Percentiles rank a stretch among this genome's conserved stretches.
Evolutionary conservation across 345 rosid species (phyloP).

Genomic region (Hibiscus syriacus): DNA sequence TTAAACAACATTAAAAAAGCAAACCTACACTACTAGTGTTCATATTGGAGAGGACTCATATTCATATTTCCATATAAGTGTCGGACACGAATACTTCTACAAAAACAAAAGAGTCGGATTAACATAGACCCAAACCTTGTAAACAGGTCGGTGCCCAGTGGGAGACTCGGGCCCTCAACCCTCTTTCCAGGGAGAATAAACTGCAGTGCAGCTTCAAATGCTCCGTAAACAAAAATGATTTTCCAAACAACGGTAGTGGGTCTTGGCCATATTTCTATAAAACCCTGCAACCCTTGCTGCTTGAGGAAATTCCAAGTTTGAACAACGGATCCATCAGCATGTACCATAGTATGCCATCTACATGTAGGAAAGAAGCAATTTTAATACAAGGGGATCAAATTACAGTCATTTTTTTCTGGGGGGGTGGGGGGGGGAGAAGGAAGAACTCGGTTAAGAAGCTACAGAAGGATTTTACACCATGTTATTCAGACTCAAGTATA

Average conservation of each 20-base stretch:
- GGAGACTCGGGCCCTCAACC: slow-evolving; percentile 90
- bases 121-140: slow-evolving; percentile 47
- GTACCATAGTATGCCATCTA: slow-evolving; percentile 98
- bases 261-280: slow-evolving; percentile 71
- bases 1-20: not conserved
- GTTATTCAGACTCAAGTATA: not conserved
- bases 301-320: slow-evolving; percentile 48
- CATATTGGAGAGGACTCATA: not conserved
- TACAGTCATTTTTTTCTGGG: not conserved
- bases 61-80: not conserved
- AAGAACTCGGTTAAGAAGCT: not conserved
- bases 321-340: slow-evolving; percentile 73
- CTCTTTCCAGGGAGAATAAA: slow-evolving; percentile 83
- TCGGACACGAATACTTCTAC: not conserved
- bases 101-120: not conserved
- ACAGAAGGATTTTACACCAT: not conserved
- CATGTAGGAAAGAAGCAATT: slow-evolving; percentile 5
- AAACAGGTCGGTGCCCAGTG: slow-evolving; percentile 73
- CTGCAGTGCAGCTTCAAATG: slow-evolving; percentile 92
- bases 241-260: slow-evolving; percentile 75
- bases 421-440: too few relatives aligned
- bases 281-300: slow-evolving; percentile 60
- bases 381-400: not conserved
- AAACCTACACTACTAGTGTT: not conserved
- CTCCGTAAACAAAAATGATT: slow-evolving; percentile 69